Evolutionary conservation across 1,284 basidiomycete species (phyloP).

Genomic region (Ganoderma lingzhi): DNA sequence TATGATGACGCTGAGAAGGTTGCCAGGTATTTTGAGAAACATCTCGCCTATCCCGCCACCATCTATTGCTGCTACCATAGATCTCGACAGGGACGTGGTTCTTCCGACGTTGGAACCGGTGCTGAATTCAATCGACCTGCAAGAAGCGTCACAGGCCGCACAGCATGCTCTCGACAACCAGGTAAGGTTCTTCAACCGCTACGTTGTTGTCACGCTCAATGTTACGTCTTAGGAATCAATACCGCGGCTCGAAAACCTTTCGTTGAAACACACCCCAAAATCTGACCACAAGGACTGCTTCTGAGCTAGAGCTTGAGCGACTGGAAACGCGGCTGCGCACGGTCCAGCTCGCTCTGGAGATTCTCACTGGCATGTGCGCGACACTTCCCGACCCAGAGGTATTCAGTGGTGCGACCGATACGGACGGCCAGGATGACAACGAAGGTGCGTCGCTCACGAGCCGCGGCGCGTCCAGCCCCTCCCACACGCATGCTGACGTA

Average conservation of each 20-base stretch:
- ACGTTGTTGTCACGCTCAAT: constrained; percentile 12
- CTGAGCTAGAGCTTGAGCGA: constrained; percentile 76
- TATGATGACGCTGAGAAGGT: constrained; percentile 16
- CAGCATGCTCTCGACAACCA: constrained; percentile 62
- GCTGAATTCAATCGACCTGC: constrained; percentile 69
- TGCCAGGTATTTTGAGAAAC: constrained; percentile 78
- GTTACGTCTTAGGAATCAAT: constrained; percentile 42
- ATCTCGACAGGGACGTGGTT: constrained; percentile 77
- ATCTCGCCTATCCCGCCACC: constrained; percentile 76
- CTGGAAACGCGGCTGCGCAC: constrained; percentile 80
- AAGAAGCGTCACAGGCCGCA: constrained; percentile 59
- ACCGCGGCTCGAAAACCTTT: constrained; percentile 62
- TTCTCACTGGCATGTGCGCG: constrained; percentile 89
- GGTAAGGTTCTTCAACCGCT: constrained; percentile 46
- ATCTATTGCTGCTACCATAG: constrained; percentile 65
- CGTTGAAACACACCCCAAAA: constrained; percentile 67
- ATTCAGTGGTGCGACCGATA: constrained; percentile 44
- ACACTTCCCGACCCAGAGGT: constrained; percentile 79
- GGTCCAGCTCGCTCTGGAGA: constrained; percentile 83
- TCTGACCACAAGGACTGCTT: constrained; percentile 77
- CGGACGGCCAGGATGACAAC: constrained; percentile 49
- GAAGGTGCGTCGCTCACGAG: constrained; percentile 29
- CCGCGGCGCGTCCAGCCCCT: constrained; percentile 19
- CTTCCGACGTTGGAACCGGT: constrained; percentile 78
- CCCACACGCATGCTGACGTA: constrained; percentile 12